These are phyloP conservation scores for Logfia minima DNA, from an alignment of 129 eudicot genomes.

Conservation along the genomic window DNA sequence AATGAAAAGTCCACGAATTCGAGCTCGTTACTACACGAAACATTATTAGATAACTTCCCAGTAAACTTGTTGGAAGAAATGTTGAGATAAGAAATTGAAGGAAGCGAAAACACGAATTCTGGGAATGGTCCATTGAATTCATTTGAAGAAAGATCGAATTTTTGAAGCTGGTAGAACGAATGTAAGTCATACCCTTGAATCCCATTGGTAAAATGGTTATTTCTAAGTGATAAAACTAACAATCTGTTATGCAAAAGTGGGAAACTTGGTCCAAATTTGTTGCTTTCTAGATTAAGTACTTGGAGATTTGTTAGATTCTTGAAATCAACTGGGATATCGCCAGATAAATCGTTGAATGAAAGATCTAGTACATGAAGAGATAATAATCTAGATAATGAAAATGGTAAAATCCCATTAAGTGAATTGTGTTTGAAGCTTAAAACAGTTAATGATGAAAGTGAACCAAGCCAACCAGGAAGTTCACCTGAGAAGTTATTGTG, in stretches of 20 bases:
- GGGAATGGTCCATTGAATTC: conserved; percentile 53
- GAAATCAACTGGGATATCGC: conserved; percentile 60
- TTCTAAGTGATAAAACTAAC: conserved; percentile 48
- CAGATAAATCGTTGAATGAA: conserved; percentile 49
- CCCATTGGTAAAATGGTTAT: conserved; percentile 47
- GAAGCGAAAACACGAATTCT: conserved; percentile 52
- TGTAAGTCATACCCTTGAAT: conserved; percentile 40
- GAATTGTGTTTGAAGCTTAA: conserved; percentile 71
- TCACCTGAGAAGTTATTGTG: conserved; percentile 57
- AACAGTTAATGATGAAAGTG: conserved; percentile 48
- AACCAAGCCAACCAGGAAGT: conserved; percentile 55
- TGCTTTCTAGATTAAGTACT: conserved; percentile 55
- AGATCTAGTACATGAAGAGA: conserved; percentile 54
- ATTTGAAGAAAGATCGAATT: conserved; percentile 61
- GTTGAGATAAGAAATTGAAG: conserved; percentile 54
- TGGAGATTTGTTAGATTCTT: conserved; percentile 63
- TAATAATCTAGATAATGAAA: conserved; percentile 36
- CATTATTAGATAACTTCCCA: conserved; percentile 50
- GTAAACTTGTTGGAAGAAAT: conserved; percentile 61
- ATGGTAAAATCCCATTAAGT: conserved; percentile 54
- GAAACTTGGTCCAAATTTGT: conserved; percentile 67
- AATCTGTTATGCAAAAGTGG: conserved; percentile 50
- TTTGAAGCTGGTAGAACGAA: conserved; percentile 53
- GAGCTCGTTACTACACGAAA: conserved; percentile 46
- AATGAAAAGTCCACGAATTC: conserved; percentile 47